Conservation (phyloP, 1,284 basidiomycete species). For the Vanrija humicola region DNA sequence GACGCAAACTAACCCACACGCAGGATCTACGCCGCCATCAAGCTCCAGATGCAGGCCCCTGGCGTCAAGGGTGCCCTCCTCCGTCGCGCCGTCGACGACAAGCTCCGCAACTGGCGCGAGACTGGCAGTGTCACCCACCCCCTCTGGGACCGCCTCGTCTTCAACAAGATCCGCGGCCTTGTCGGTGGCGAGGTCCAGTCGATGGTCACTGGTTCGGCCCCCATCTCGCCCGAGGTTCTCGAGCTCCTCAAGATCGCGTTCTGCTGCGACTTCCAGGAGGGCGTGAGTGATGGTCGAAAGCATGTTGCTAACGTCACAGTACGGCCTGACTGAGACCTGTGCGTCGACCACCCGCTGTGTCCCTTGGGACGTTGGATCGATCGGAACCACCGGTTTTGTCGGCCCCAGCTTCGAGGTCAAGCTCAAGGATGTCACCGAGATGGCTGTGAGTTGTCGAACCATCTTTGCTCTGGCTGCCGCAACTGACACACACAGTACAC, state of each 20-base stretch:
- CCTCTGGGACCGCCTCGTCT: slow-evolving; percentile 87
- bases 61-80: slow-evolving; percentile 80
- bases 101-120: slow-evolving; percentile 67
- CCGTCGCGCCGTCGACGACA: slow-evolving; percentile 71
- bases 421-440: neutral
- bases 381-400: no score
- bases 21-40: slow-evolving; percentile 61
- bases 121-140: slow-evolving; percentile 72
- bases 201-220: slow-evolving; percentile 21
- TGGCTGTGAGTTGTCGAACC: neutral
- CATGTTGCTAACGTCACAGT: neutral
- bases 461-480: neutral
- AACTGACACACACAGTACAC: slow-evolving; percentile 56
- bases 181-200: slow-evolving; percentile 20
- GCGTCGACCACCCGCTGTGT: no score
- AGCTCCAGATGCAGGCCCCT: slow-evolving; percentile 70
- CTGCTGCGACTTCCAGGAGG: slow-evolving; percentile 13
- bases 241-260: slow-evolving; percentile 24
- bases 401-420: no score
- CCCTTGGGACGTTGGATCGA: no score
- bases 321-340: no score
- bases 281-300: no score
- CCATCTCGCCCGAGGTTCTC: slow-evolving; percentile 20
- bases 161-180: slow-evolving; percentile 49
- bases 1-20: no score